Percentiles rank a stretch among this genome's conserved stretches.
These are phyloP conservation scores for Tricholoma sp. DNA, from an alignment of 768 basidiomycete species.

Conservation along the genomic window DNA sequence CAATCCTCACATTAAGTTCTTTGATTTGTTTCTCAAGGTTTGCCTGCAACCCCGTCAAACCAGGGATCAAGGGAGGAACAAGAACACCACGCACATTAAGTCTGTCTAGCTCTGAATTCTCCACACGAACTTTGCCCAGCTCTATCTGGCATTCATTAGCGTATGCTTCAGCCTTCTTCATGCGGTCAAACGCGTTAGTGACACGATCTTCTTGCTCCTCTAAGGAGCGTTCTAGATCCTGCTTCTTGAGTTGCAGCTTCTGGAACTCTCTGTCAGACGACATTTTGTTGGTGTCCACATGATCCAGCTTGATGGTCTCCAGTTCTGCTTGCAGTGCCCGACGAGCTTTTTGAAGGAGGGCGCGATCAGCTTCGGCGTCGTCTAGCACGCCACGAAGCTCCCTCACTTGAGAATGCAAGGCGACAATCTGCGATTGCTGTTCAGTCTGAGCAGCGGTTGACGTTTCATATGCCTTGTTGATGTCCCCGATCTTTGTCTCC, in stretches of 20 bases:
- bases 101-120: slow-evolving; percentile 77
- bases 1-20: slow-evolving; percentile 76
- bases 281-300: slow-evolving; percentile 63
- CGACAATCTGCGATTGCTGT: slow-evolving; percentile 80
- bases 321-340: slow-evolving; percentile 76
- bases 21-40: slow-evolving; percentile 81
- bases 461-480: slow-evolving; percentile 71
- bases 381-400: slow-evolving; percentile 77
- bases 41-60: slow-evolving; percentile 41
- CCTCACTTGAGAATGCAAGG: slow-evolving; percentile 80
- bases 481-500: slow-evolving; percentile 74
- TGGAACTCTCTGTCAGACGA: slow-evolving; percentile 73
- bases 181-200: slow-evolving; percentile 62
- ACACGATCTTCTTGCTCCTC: slow-evolving; percentile 78
- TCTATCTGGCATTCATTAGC: slow-evolving; percentile 74
- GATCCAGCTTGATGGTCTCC: slow-evolving; percentile 74
- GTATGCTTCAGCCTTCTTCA: slow-evolving; percentile 76
- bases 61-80: slow-evolving; percentile 3
- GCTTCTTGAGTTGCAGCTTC: slow-evolving; percentile 71
- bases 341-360: slow-evolving; percentile 76
- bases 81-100: slow-evolving; percentile 49
- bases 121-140: slow-evolving; percentile 68
- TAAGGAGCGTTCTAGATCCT: slow-evolving; percentile 71
- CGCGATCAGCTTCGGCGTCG: slow-evolving; percentile 79
- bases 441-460: slow-evolving; percentile 69